phyloP scores from a whole-genome alignment of 345 rosid genomes.

The Diplotaxis tenuifolia region DNA sequence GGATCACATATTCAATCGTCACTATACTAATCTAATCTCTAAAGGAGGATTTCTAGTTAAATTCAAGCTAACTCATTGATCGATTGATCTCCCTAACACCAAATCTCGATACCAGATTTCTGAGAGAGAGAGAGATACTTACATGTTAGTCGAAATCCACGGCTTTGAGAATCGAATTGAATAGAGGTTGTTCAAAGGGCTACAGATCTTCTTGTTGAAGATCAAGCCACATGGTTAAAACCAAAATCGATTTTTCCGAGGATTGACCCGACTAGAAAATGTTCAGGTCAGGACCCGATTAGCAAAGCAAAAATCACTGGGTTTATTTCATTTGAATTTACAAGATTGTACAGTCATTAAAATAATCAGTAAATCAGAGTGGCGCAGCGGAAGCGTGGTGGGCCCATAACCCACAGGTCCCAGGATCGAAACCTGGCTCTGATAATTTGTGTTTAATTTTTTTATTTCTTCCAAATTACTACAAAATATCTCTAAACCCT shows the following conservation, averaged over 20 bases:
- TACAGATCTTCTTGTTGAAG: background rate
- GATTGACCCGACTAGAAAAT: background rate
- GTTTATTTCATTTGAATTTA: too few species aligned
- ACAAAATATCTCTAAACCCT: constrained; percentile 37
- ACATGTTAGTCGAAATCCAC: background rate
- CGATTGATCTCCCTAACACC: background rate
- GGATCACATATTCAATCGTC: background rate
- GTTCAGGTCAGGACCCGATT: background rate
- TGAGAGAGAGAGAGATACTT: background rate
- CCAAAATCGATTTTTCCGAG: background rate
- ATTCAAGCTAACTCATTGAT: background rate
- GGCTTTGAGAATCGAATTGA: background rate
- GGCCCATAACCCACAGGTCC: constrained; percentile 87
- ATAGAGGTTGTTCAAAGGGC: background rate
- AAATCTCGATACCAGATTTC: background rate
- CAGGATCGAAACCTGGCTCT: constrained; percentile 81
- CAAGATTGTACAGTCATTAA: too few species aligned
- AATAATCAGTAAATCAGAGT: too few species aligned
- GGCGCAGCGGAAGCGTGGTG: constrained; percentile 91
- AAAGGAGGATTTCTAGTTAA: background rate
- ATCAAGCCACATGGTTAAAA: background rate
- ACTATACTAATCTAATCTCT: background rate
- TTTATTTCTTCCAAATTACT: background rate
- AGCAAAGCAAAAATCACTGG: too few species aligned
- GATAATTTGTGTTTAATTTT: background rate